Evolutionary conservation across 1,284 basidiomycete genomes (phyloP), one percentile per base, ranked within the genome.

Genomic region (Laetiporus sulphureus): DNA sequence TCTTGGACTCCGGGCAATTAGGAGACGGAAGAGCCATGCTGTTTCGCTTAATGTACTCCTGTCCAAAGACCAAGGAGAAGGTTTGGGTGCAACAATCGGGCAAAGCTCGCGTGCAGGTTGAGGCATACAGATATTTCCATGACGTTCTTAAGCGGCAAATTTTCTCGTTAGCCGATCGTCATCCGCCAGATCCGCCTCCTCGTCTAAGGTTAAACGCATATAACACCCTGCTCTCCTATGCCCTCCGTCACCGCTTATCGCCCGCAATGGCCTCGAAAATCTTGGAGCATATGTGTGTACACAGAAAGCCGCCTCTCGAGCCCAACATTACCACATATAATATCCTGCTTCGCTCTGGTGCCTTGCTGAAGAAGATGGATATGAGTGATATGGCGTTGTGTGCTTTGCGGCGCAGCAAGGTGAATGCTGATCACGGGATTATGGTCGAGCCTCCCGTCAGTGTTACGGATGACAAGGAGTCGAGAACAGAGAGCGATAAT

Each of bases 191-290:
- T n/a, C 32, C 40, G 16, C 41, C 24, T 3, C 37, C 31, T 44
- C 44, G 31, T 0, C 53, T 82, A 11, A 64, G 70, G 42, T 45
- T 66, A 3, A 58, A 63, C 13, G 62, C 73, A 0, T 83, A 77
- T 60, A 83, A 86, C 55, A 51, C 77, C 0, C 70, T 89, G 20
- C 52, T 89, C 2, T 69, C 79, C 44, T 87, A 86, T 58, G 62
- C 79, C 2, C 65, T 89, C 25, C 72, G 72, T 2, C 69, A 83
- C 48, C 72, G 73, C n/a, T 59, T 70, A 23, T 78, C 78, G 2
- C 61, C 71, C 7, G 42, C 49, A 0, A 60, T 75, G 19, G 80
- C 74, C 0, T 56, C 67, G 5, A 48, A 54, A 7, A 58, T 86
- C 4, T 54, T 85, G 13, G 50, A 70, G 6, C 73, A 83, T 46